Percentiles rank a stretch among this genome's conserved stretches.
phyloP scores from a whole-genome alignment of 2,329 filamentous ascomycete species.

The Fusarium odoratissimum region DNA sequence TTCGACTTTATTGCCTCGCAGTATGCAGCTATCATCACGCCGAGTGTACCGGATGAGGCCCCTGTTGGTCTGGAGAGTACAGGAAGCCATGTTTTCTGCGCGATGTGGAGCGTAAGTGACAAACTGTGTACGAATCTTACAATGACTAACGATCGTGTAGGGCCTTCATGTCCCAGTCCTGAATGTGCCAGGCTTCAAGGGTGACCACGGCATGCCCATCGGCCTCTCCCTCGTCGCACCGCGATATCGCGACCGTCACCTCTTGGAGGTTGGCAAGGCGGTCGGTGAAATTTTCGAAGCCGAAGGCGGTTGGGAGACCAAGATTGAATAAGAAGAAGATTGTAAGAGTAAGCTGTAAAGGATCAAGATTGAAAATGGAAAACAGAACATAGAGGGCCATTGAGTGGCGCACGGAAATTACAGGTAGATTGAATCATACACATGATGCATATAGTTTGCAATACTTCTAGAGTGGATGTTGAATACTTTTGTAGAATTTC shows the following conservation, averaged over 20 bases:
- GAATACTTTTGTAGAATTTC: slow-evolving; percentile 33
- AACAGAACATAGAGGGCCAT: background rate
- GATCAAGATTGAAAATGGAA: slow-evolving; percentile 3
- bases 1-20: slow-evolving; percentile 64
- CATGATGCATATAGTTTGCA: background rate
- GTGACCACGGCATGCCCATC: slow-evolving; percentile 65
- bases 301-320: slow-evolving; percentile 46
- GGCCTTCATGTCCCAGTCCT: slow-evolving; percentile 70
- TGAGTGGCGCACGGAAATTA: slow-evolving; percentile 10
- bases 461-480: slow-evolving; percentile 15
- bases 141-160: slow-evolving; percentile 36
- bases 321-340: background rate
- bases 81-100: slow-evolving; percentile 65
- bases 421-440: background rate
- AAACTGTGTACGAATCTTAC: background rate
- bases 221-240: slow-evolving; percentile 65
- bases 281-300: slow-evolving; percentile 51
- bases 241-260: slow-evolving; percentile 58
- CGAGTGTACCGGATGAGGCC: slow-evolving; percentile 70
- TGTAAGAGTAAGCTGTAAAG: slow-evolving; percentile 1
- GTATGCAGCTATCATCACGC: slow-evolving; percentile 69
- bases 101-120: slow-evolving; percentile 64
- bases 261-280: slow-evolving; percentile 56
- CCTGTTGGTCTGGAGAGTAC: slow-evolving; percentile 65
- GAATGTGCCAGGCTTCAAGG: slow-evolving; percentile 73